phyloP scores from a whole-genome alignment of 148 eudicot genomes.

The Rhododendron ferrugineum region DNA sequence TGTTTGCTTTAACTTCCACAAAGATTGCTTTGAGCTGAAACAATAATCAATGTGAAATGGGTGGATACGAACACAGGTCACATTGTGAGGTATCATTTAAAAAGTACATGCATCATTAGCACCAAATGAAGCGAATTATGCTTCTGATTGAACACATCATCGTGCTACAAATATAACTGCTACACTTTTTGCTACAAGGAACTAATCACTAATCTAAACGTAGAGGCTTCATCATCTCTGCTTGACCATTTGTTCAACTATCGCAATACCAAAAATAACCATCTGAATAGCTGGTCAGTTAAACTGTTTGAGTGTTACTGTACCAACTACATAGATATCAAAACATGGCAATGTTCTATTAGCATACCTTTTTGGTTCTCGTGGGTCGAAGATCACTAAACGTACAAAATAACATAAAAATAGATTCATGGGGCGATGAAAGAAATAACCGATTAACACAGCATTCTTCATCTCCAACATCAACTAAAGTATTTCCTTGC shows the following conservation, averaged over 20 bases:
- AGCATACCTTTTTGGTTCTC: not conserved
- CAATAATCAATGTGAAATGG: not conserved
- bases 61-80: not conserved
- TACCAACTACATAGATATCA: not conserved
- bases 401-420: not conserved
- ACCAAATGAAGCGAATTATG: not conserved
- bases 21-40: conserved; percentile 34
- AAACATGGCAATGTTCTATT: not conserved
- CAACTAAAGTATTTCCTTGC: not conserved
- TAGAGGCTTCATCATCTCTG: not conserved
- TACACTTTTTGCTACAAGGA: not conserved
- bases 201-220: not conserved
- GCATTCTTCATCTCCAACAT: not conserved
- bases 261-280: not conserved
- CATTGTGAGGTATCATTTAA: not conserved
- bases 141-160: not conserved
- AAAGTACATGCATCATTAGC: not conserved
- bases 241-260: not conserved
- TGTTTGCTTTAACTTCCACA: conserved; percentile 23
- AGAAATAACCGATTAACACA: not conserved
- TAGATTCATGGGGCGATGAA: not conserved
- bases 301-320: not conserved
- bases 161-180: not conserved
- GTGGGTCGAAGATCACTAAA: not conserved
- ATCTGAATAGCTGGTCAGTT: not conserved